phyloP scores from a whole-genome alignment of 139 green algal genomes.

The Chlorella sp. region DNA sequence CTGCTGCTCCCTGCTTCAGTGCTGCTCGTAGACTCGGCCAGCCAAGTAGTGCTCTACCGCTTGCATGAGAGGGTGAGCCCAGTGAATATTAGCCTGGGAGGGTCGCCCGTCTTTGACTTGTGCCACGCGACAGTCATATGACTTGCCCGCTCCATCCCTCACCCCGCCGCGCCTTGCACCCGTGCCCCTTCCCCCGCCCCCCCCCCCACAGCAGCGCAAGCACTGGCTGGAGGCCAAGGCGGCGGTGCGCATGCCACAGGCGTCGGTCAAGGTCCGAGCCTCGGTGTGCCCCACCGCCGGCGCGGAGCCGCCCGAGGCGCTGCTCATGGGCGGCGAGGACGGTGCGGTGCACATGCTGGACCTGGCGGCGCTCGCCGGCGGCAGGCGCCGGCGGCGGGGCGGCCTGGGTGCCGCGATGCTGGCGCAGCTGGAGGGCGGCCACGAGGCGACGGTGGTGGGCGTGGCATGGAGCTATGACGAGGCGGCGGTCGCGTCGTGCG shows the following conservation, averaged over 20 bases:
- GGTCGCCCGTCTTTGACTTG: neutral
- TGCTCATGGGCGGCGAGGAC: constrained; percentile 13
- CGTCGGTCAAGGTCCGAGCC: constrained; percentile 6
- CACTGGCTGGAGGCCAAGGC: constrained; percentile 9
- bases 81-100: neutral
- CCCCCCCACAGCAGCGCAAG: neutral
- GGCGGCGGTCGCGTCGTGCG: neutral
- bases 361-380: neutral
- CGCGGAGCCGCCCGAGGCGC: constrained; percentile 6
- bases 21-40: constrained; percentile 2
- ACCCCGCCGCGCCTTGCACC: neutral
- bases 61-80: constrained; percentile 1
- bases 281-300: neutral
- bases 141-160: neutral
- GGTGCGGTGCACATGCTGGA: constrained; percentile 1
- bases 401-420: neutral
- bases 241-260: neutral
- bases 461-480: constrained; percentile 12
- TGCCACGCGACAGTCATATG: neutral
- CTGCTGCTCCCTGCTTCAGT: neutral
- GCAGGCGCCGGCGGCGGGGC: neutral
- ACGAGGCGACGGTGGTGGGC: constrained; percentile 2
- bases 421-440: neutral
- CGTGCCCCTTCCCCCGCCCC: neutral
- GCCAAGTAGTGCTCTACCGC: constrained; percentile 2